These are phyloP conservation scores for Rhododendron vialii DNA, from an alignment of 148 eudicot species.

Conservation along the genomic window DNA sequence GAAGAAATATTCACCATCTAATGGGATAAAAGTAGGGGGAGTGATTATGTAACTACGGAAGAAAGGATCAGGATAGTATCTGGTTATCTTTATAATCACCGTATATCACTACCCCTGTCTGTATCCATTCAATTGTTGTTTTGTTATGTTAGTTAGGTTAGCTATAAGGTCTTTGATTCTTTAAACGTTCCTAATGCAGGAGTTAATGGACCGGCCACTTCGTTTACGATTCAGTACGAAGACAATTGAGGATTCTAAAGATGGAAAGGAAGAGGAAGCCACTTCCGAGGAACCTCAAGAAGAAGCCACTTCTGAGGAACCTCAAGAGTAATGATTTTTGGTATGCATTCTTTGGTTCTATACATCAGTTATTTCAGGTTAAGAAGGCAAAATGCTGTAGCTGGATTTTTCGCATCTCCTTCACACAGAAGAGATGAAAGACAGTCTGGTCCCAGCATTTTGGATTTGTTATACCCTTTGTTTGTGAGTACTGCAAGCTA, in stretches of 20 bases:
- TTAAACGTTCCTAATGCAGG: constrained; percentile 33
- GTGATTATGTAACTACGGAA: not conserved
- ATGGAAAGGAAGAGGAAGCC: constrained; percentile 24
- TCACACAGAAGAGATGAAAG: not conserved
- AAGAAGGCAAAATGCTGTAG: not conserved
- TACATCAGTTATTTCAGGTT: not conserved
- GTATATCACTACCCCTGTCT: not conserved
- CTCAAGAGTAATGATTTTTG: not conserved
- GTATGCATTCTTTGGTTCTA: not conserved
- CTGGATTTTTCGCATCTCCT: not conserved
- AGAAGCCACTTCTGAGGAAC: no score
- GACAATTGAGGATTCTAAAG: constrained; percentile 35
- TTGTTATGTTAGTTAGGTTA: not conserved
- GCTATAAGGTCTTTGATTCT: not conserved
- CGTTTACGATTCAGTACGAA: constrained; percentile 56
- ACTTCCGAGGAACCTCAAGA: constrained; percentile 31
- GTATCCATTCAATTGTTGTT: not conserved
- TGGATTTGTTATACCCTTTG: not conserved
- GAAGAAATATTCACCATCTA: not conserved
- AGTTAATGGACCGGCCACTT: constrained; percentile 67
- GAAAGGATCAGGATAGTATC: not conserved
- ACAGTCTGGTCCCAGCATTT: not conserved
- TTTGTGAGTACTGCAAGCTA: not conserved
- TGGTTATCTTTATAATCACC: not conserved
- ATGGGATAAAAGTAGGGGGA: not conserved